phyloP scores from a whole-genome alignment of 2,329 filamentous ascomycete genomes.

The Chrysoporthe puriensis region DNA sequence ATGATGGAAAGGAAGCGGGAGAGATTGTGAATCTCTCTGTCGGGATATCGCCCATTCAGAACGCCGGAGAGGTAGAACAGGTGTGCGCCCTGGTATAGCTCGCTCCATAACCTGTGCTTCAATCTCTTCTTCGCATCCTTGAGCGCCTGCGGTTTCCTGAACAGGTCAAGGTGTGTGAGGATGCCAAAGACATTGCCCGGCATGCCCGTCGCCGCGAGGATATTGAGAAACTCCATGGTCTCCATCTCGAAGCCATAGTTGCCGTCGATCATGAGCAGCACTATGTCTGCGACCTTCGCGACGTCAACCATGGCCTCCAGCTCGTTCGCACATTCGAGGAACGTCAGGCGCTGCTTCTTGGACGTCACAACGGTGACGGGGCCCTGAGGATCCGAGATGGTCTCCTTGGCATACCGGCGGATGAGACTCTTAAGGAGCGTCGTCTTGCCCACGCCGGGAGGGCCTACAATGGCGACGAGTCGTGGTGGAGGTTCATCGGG shows the following conservation, averaged over 20 bases:
- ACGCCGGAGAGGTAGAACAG: conserved; percentile 96
- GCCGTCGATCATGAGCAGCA: conserved; percentile 96
- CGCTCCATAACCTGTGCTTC: conserved; percentile 95
- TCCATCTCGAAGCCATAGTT: conserved; percentile 99
- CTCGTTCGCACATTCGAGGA: conserved; percentile 96
- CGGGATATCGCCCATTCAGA: conserved; percentile 94
- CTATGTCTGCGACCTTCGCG: conserved; percentile 95
- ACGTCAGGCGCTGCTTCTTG: conserved; percentile 91
- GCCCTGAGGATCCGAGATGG: conserved; percentile 83
- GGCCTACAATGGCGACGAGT: conserved; percentile 91
- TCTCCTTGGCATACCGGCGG: conserved; percentile 93
- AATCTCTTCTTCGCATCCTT: conserved; percentile 94
- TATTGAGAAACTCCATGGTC: conserved; percentile 98
- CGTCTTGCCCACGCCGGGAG: conserved; percentile 93
- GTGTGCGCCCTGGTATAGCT: conserved; percentile 95
- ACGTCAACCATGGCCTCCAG: conserved; percentile 96
- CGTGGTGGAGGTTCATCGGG: conserved; percentile 94
- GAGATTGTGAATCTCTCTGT: conserved; percentile 93
- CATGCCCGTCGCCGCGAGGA: conserved; percentile 93
- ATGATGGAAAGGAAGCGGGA: conserved; percentile 96
- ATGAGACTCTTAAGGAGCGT: conserved; percentile 94
- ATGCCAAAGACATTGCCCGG: conserved; percentile 98
- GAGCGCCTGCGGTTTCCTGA: conserved; percentile 88
- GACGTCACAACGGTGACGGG: conserved; percentile 96
- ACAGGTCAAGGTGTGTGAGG: conserved; percentile 92